Evolutionary conservation across 1,284 basidiomycete species (phyloP).

Genomic region (Volvariella volvacea): DNA sequence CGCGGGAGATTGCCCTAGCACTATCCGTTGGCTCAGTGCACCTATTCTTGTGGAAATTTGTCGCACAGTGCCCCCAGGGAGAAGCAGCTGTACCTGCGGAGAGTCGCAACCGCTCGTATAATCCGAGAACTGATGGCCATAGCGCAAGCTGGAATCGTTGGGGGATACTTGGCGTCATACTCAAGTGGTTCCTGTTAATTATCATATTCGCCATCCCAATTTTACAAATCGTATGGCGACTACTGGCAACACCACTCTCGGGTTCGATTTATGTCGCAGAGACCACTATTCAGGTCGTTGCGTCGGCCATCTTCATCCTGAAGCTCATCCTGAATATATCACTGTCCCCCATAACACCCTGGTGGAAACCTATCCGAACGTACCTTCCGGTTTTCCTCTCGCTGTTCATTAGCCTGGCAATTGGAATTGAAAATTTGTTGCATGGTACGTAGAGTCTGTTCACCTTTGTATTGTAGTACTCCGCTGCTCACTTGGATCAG

Average conservation of each 20-base stretch:
- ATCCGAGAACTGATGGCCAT: conserved; percentile 23
- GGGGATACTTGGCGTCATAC: conserved; percentile 45
- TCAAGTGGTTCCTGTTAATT: conserved; percentile 45
- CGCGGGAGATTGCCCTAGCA: conserved; percentile 55
- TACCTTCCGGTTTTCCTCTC: conserved; percentile 48
- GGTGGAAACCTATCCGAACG: conserved; percentile 38
- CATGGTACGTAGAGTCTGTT: conserved; percentile 39
- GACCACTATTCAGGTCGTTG: conserved; percentile 47
- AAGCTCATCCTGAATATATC: conserved; percentile 57
- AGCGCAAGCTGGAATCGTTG: conserved; percentile 59
- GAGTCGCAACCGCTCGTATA: conserved; percentile 5
- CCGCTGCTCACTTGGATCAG: conserved; percentile 27
- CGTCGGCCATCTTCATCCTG: conserved; percentile 52
- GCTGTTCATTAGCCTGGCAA: conserved; percentile 42
- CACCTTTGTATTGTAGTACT: conserved; percentile 5
- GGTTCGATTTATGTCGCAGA: conserved; percentile 52
- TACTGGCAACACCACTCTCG: conserved; percentile 35
- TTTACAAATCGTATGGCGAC: conserved; percentile 62
- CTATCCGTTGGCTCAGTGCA: conserved; percentile 53
- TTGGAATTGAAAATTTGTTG: conserved; percentile 53
- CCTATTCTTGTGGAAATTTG: conserved; percentile 64
- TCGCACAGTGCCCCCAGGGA: conserved; percentile 46
- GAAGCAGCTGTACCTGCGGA: conserved; percentile 20
- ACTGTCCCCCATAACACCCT: conserved; percentile 31
- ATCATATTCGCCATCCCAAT: conserved; percentile 38